Base-by-base conservation (phyloP, 192 early-diverging fungal genomes). In the Chytriomyces sp. region DNA sequence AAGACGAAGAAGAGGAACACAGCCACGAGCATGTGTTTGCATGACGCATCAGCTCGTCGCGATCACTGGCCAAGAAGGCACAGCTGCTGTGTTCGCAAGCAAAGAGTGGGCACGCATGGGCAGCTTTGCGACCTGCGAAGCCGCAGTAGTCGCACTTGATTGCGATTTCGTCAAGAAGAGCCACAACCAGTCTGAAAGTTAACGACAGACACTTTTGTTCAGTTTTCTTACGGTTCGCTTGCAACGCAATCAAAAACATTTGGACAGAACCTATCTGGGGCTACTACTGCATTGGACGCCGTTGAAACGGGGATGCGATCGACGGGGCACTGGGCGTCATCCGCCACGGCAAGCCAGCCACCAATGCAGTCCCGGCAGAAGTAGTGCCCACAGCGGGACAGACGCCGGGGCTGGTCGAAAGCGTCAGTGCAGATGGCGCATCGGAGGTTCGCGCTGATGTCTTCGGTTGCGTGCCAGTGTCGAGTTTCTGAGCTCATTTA, bases 381-480 rank as follows among this genome's bases (percentile, higher is more conserved):
- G 71, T 73, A 73, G 71, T 73, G 71, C n/a, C 71, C 71, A 44
- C 71, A 73, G 9, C 62, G 10, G 10, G 53, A 13, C 11, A 73
- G 61, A n/a, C 43, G 16, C 7, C 71, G 71, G 13, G 71, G 71
- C 35, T 45, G 11, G 11, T 16, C 9, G 23, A 73, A 73, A 6
- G 61, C 24, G 7, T 73, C 71, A 2, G 59, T 16, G 71, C 71
- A 73, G 5, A 73, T 73, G 35, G 53, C 13, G 71, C 71, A 73
- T 23, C 9, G n/a, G 57, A 73, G 71, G 46, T 73, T 73, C 13
- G 13, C 63, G 35, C 20, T 64, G 18, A 16, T 23, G 24, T 28
- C 35, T 5, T 64, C 63, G 26, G 63, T 26, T 23, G 26, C 63
- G 20, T 26, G 16, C 63, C 63, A 64, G 11, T 23, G 16, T 13